Evolutionary conservation across 2,329 filamentous ascomycete genomes (phyloP), one percentile per base, ranked within the genome.

Genomic region (Dryadomyces quercivorus): DNA sequence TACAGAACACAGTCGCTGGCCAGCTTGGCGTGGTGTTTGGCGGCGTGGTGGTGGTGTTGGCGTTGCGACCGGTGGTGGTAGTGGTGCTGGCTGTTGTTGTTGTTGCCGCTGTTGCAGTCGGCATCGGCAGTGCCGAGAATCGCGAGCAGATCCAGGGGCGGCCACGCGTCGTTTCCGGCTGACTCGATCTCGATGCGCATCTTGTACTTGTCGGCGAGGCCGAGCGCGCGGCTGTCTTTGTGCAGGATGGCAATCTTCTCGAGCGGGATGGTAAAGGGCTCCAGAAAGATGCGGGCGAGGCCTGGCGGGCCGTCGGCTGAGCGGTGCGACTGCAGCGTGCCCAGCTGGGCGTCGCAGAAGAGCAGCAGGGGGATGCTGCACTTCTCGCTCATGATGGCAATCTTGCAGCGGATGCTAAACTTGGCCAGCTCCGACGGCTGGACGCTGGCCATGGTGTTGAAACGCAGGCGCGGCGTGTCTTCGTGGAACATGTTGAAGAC

Each of bases 321-420:
- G 59, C 74, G 72, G 61, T 72, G 75, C 3, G 76, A 68, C 52
- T 70, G 73, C 57, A 82, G 66, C 46, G 72, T 72, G 65, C 78
- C 81, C 9, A 74, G 65, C 61, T 81, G 76, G 57, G 72, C 78
- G 61, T 78, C 72, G 58, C 76, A 76, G 60, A 78, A 71, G 55
- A 81, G 63, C 7, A 77, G 66, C 52, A 72, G 68, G 31, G 67
- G 62, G 56, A 68, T 65, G 50, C 65, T 69, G 18, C 62, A 63
- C 62, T 63, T 65, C 56, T 61, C 63, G 51, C 66, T 66, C 51
- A 63, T 67, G 50, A 76, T 69, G 31, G 66, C 68, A 55, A 76
- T 62, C 55, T 69, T 73, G 65, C 72, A 75, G 18, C 72, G 68
- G 16, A 68, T 68, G 53, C 64, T 68, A 56, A 69, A 64, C 47